Conservation (phyloP, 495 filamentous ascomycete species). For the Neurospora intermedia region DNA sequence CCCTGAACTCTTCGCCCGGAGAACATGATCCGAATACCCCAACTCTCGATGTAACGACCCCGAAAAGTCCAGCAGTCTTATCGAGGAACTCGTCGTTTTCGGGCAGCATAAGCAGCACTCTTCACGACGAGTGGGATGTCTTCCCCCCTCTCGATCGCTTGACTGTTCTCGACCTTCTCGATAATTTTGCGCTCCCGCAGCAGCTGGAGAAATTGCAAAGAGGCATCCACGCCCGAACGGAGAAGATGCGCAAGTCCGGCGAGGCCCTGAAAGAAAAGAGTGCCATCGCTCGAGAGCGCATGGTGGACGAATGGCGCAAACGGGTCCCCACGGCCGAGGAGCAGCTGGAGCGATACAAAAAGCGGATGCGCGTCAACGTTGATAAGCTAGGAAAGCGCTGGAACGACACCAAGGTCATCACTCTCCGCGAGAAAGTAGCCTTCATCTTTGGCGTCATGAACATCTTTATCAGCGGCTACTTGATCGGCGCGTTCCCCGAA, state of each 20-base stretch:
- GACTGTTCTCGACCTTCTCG: slow-evolving; percentile 84
- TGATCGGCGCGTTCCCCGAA: slow-evolving; percentile 78
- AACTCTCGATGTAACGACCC: slow-evolving; percentile 24
- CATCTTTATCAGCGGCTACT: slow-evolving; percentile 89
- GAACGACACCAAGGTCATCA: slow-evolving; percentile 82
- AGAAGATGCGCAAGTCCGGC: slow-evolving; percentile 72
- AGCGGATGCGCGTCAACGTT: slow-evolving; percentile 76
- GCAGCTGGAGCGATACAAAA: slow-evolving; percentile 81
- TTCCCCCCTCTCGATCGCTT: slow-evolving; percentile 82
- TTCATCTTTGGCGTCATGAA: slow-evolving; percentile 96
- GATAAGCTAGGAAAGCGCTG: slow-evolving; percentile 76
- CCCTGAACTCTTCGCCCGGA: slow-evolving; percentile 26
- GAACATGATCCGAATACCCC: slow-evolving; percentile 35
- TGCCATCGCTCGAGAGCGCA: slow-evolving; percentile 49
- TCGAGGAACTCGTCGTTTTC: slow-evolving; percentile 70
- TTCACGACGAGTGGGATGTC: slow-evolving; percentile 81
- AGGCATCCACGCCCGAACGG: slow-evolving; percentile 66
- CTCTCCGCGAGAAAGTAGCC: slow-evolving; percentile 82
- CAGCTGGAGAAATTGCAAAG: slow-evolving; percentile 81
- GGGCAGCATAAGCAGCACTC: slow-evolving; percentile 50
- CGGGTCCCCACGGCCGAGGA: slow-evolving; percentile 78
- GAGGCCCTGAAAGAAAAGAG: slow-evolving; percentile 51
- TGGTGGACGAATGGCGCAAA: slow-evolving; percentile 80
- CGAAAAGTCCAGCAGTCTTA: slow-evolving; percentile 39
- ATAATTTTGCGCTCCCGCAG: slow-evolving; percentile 83